A percentile compares a stretch with the other conserved stretches of the same genome.
phyloP scores from a whole-genome alignment of 1,139 yeast genomes.

The Blastobotrys capitulatus region DNA sequence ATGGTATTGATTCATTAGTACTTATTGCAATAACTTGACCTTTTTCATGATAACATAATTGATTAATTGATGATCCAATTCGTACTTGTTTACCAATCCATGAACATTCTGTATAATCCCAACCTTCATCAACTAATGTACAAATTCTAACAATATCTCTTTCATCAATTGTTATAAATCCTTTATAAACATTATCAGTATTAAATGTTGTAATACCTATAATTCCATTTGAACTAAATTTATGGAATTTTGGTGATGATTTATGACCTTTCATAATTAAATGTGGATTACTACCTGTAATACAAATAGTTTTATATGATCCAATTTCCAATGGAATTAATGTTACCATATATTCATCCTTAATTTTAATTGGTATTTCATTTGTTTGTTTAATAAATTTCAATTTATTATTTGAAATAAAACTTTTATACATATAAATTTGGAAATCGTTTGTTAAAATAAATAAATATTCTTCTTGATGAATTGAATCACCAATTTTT shows the following conservation, averaged over 20 bases:
- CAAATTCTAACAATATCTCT: slow-evolving; percentile 45
- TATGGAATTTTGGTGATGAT: slow-evolving; percentile 62
- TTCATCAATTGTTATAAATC: slow-evolving; percentile 69
- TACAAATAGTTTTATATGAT: slow-evolving; percentile 56
- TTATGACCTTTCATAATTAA: slow-evolving; percentile 59
- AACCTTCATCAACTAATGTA: slow-evolving; percentile 17
- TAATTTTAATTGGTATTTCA: slow-evolving; percentile 24
- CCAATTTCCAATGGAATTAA: slow-evolving; percentile 31
- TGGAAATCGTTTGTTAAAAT: slow-evolving; percentile 79
- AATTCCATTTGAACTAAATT: slow-evolving; percentile 56
- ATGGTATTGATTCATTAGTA: slow-evolving; percentile 55
- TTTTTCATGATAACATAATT: slow-evolving; percentile 66
- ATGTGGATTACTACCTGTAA: slow-evolving; percentile 73
- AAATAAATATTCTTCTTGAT: slow-evolving; percentile 54
- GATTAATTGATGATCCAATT: slow-evolving; percentile 58
- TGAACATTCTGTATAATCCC: slow-evolving; percentile 21
- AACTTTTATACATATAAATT: slow-evolving; percentile 58
- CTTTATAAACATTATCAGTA: slow-evolving; percentile 37
- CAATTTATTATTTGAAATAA: slow-evolving; percentile 45
- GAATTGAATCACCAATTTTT: slow-evolving; percentile 51
- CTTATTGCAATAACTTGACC: slow-evolving; percentile 64
- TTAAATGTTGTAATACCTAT: slow-evolving; percentile 28
- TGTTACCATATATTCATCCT: slow-evolving; percentile 1
- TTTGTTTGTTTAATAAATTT: slow-evolving; percentile 47
- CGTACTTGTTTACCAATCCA: slow-evolving; percentile 24